Evolutionary conservation across 768 basidiomycete genomes (phyloP).

Genomic region (Serendipita vermifera): DNA sequence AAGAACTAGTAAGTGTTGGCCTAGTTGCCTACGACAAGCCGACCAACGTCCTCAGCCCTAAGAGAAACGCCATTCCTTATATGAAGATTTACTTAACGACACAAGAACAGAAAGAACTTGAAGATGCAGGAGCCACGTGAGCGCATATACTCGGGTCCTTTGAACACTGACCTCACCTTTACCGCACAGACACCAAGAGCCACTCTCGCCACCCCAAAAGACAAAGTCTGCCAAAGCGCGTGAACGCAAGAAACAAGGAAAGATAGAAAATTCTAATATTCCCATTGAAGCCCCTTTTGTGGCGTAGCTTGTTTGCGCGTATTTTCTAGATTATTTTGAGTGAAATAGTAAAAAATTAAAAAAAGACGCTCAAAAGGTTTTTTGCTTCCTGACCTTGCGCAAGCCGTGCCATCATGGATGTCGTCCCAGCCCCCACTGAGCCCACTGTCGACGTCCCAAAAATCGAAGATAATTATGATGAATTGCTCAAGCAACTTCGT

Average conservation of each 20-base stretch:
- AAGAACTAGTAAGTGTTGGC: constrained; percentile 41
- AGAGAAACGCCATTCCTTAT: constrained; percentile 45
- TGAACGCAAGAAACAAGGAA: constrained; percentile 9
- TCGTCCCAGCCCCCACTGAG: neutral
- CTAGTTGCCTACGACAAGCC: neutral
- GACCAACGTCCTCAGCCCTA: too few relatives aligned
- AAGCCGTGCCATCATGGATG: neutral
- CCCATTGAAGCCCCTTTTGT: neutral
- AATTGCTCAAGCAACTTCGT: constrained; percentile 33
- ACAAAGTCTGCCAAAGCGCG: constrained; percentile 12
- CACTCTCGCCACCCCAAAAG: constrained; percentile 7
- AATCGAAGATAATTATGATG: neutral
- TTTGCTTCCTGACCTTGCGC: neutral
- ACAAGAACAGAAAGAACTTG: constrained; percentile 29
- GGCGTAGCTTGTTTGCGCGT: neutral
- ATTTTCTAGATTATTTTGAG: neutral
- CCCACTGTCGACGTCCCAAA: too few relatives aligned
- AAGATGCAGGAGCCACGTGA: constrained; percentile 39
- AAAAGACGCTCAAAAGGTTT: too few relatives aligned
- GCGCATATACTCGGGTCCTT: constrained; percentile 15
- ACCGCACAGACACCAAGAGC: constrained; percentile 38
- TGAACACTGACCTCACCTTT: constrained; percentile 12
- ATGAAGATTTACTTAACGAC: constrained; percentile 57
- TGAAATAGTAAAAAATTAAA: too few relatives aligned
- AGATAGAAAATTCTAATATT: neutral